phyloP scores from a whole-genome alignment of 768 basidiomycete genomes.

The Melanogaster broomeanus region DNA sequence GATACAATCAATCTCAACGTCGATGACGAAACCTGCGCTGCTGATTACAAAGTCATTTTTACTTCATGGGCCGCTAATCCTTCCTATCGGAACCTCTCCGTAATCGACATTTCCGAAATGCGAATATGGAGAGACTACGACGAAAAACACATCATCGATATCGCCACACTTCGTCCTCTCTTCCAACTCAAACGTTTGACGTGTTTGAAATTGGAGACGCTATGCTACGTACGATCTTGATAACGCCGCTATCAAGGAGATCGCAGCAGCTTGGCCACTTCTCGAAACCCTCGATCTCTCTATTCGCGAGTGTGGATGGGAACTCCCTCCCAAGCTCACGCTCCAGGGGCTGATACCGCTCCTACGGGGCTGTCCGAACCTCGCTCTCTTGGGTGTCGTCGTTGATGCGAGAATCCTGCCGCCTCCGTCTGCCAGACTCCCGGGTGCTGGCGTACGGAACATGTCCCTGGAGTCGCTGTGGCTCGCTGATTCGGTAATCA shows the following conservation, averaged over 20 bases:
- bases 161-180: constrained; percentile 24
- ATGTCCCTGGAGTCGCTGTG: constrained; percentile 28
- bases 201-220: constrained; percentile 27
- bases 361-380: constrained; percentile 22
- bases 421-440: neutral
- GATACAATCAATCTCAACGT: constrained; percentile 35
- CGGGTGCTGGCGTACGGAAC: constrained; percentile 24
- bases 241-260: constrained; percentile 22
- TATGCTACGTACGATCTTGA: constrained; percentile 29
- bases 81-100: constrained; percentile 23
- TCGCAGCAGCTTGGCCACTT: constrained; percentile 27
- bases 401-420: constrained; percentile 28
- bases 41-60: constrained; percentile 24
- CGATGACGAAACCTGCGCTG: constrained; percentile 30
- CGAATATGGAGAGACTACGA: constrained; percentile 30
- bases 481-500: constrained; percentile 29
- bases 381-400: constrained; percentile 27
- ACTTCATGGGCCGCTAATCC: constrained; percentile 23
- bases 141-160: constrained; percentile 31
- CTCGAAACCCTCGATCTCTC: constrained; percentile 30
- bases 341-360: constrained; percentile 24
- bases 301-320: constrained; percentile 32
- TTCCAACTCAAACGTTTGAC: constrained; percentile 22
- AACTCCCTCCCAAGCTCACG: constrained; percentile 28
- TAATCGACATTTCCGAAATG: constrained; percentile 32